phyloP scores from a whole-genome alignment of 495 filamentous ascomycete species.

The Penicillium malachiteum region DNA sequence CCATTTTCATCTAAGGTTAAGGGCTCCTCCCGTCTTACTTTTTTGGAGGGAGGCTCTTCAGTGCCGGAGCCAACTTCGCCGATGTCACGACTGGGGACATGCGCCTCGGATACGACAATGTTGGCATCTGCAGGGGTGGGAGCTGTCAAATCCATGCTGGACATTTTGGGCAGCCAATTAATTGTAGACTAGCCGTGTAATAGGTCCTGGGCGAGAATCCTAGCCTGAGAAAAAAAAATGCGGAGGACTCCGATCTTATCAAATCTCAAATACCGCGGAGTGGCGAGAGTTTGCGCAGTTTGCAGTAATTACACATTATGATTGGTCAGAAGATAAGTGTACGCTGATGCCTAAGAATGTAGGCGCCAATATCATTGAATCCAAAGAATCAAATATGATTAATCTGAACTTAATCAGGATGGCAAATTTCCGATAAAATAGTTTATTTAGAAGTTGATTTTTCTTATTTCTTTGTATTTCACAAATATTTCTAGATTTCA shows the following conservation, averaged over 20 bases:
- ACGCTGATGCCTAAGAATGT: not conserved
- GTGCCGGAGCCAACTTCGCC: not conserved
- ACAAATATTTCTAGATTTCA: too few relatives aligned
- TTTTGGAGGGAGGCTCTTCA: conserved; percentile 58
- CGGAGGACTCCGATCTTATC: conserved; percentile 5
- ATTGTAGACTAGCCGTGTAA: not conserved
- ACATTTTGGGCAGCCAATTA: not conserved
- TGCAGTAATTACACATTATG: not conserved
- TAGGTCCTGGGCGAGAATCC: not conserved
- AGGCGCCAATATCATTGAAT: not conserved
- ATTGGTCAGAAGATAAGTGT: not conserved
- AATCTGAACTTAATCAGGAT: too few relatives aligned
- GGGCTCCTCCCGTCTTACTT: conserved; percentile 52
- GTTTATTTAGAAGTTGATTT: too few relatives aligned
- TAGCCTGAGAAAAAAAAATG: not conserved
- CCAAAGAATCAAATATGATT: too few relatives aligned
- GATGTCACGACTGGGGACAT: conserved; percentile 15
- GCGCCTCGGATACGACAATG: conserved; percentile 7
- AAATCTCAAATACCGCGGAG: conserved; percentile 1
- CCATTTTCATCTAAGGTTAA: conserved; percentile 23
- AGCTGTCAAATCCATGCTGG: conserved; percentile 3
- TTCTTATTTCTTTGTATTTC: too few relatives aligned
- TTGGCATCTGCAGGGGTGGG: not conserved
- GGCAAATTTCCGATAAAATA: too few relatives aligned
- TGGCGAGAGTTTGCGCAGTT: conserved; percentile 4